Evolutionary conservation across 2,329 filamentous ascomycete genomes (phyloP), one percentile per base, ranked within the genome.

Genomic region (Chaetomium strumarium): DNA sequence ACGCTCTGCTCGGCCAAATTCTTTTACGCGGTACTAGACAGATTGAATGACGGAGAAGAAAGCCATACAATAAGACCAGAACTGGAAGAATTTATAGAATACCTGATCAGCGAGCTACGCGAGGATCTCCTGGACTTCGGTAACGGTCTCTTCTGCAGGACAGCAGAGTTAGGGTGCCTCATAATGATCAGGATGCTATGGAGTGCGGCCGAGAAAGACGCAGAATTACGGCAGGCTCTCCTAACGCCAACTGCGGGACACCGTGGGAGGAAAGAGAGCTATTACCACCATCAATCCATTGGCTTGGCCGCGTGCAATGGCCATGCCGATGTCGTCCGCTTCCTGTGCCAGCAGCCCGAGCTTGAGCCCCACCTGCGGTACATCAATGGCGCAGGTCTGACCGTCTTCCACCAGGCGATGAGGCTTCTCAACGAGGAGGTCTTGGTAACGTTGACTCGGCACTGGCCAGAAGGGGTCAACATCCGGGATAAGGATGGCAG

Each of bases 391-490:
- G 2, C 11, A 1, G 38, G 39, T 17, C 3, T 24, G 8, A 49
- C 46, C 30, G 48, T 50, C 5, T 50, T 50, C 41, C 48, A 50
- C 48, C 48, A 44, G 14, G 33, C 33, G 31, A 34, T 24, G 20
- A 5, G 33, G 19, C 16, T 29, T 33, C 34, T 11, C 7, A 4
- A 20, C 29, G 16, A 12, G n/a, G 48, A 45, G 19, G 31, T 50
- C 10, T 17, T 50, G 5, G 31, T 34, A 11, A 33, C 29, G 8
- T 40, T 50, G 10, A 29, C 31, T 20, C 40, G 29, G 8, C 33
- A 38, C 41, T 50, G 48, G 40, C 48, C 48, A 5, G 48, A 50
- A 29, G 48, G 48, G 6, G 20, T 44, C 5, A 17, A 38, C 13
- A 2, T 50, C 6, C 8, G 10, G 14, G 36, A 50, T 24, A 31